Conservation (phyloP, 768 basidiomycete genomes). For the Fistulinella prunicolor region DNA sequence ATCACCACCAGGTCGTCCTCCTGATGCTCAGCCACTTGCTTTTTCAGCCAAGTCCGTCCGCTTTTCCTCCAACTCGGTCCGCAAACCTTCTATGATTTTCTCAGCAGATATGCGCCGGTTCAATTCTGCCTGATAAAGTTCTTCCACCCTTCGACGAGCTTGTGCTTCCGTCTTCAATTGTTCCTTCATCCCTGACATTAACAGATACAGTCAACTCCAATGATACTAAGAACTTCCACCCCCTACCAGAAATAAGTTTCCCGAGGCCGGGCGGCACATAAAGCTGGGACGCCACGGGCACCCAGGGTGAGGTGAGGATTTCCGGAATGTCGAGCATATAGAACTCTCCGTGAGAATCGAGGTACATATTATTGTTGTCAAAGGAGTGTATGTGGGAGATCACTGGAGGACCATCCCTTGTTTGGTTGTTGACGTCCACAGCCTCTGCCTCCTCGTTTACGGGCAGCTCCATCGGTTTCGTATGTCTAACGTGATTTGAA, state of each 20-base stretch:
- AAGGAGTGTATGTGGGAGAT: background rate
- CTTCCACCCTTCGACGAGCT: slow-evolving; percentile 36
- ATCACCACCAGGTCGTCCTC: background rate
- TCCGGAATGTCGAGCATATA: slow-evolving; percentile 36
- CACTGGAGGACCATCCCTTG: background rate
- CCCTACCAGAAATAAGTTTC: slow-evolving; percentile 35
- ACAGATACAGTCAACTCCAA: slow-evolving; percentile 1
- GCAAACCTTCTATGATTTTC: slow-evolving; percentile 18
- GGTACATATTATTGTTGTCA: background rate
- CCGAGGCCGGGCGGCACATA: slow-evolving; percentile 37
- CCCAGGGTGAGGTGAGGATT: slow-evolving; percentile 33
- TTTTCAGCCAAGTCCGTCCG: background rate
- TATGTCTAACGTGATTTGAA: background rate
- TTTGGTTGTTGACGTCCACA: background rate
- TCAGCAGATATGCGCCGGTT: slow-evolving; percentile 32
- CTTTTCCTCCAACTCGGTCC: slow-evolving; percentile 4
- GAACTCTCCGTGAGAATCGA: slow-evolving; percentile 24
- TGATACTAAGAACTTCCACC: slow-evolving; percentile 2
- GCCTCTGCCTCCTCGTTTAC: background rate
- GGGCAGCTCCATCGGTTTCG: background rate
- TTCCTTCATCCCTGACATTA: slow-evolving; percentile 31
- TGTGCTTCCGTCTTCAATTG: slow-evolving; percentile 29
- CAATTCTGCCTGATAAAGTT: slow-evolving; percentile 30
- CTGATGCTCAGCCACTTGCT: background rate
- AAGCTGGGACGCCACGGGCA: slow-evolving; percentile 24